Percentiles rank a stretch among this genome's conserved stretches.
These are phyloP conservation scores for Botryotinia globosa DNA, from an alignment of 2,329 filamentous ascomycete genomes.

Conservation along the genomic window DNA sequence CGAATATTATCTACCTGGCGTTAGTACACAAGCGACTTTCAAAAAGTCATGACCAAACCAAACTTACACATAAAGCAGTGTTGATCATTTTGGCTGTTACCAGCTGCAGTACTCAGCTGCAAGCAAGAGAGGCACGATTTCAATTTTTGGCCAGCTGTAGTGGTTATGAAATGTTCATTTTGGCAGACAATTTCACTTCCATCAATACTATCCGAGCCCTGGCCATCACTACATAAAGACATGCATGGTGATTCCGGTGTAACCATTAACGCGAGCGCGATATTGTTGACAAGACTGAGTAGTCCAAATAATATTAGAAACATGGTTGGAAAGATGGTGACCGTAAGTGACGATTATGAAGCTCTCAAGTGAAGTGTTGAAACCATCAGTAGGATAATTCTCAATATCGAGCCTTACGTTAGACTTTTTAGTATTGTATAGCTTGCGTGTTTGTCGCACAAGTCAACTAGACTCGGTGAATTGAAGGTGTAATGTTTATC, in stretches of 20 bases:
- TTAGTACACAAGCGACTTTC: not conserved
- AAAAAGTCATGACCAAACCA: not conserved
- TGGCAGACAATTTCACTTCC: slow-evolving; percentile 45
- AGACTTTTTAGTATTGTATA: not conserved
- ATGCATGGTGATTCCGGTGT: slow-evolving; percentile 52
- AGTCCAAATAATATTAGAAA: slow-evolving; percentile 3
- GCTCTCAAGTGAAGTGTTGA: not conserved
- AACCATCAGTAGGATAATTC: not conserved
- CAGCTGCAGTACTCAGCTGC: slow-evolving; percentile 32
- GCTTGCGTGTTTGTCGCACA: not conserved
- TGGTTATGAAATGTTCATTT: slow-evolving; percentile 31
- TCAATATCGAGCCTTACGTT: not conserved
- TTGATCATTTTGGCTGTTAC: slow-evolving; percentile 32
- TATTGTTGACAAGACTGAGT: not conserved
- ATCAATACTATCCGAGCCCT: slow-evolving; percentile 42
- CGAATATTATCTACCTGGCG: slow-evolving; percentile 35
- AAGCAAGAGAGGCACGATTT: slow-evolving; percentile 35
- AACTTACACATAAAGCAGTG: slow-evolving; percentile 36
- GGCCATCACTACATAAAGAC: slow-evolving; percentile 43
- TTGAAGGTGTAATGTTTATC: not conserved
- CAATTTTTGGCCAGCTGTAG: slow-evolving; percentile 31
- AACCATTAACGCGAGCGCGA: slow-evolving; percentile 43
- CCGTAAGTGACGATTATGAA: not conserved
- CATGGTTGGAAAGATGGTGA: not conserved
- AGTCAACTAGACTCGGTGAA: not conserved